Conservation (phyloP, 1,284 basidiomycete species). For the Marasmius fiardii region DNA sequence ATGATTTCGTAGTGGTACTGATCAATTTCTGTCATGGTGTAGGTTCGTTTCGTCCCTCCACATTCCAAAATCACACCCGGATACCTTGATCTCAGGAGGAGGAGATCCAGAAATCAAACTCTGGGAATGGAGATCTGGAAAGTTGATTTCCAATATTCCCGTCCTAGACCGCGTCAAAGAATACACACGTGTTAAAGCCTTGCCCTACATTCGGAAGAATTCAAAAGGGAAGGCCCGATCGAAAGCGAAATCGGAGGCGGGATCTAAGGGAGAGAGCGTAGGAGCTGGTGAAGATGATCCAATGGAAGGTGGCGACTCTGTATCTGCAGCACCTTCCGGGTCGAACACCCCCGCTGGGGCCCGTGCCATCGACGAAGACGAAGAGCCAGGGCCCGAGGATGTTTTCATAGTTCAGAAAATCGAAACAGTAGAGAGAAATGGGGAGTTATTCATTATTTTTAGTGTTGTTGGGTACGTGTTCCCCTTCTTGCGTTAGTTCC, state of each 20-base stretch:
- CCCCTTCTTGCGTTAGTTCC: not conserved
- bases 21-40: not conserved
- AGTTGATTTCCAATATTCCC: constrained; percentile 46
- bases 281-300: constrained; percentile 19
- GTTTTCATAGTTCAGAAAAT: constrained; percentile 56
- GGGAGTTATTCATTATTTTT: constrained; percentile 51
- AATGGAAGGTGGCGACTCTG: constrained; percentile 19
- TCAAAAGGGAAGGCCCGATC: constrained; percentile 26
- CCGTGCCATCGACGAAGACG: constrained; percentile 1
- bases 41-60: constrained; percentile 85
- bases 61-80: constrained; percentile 51
- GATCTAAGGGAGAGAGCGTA: no score
- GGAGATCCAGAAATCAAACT: constrained; percentile 77
- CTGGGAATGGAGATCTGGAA: constrained; percentile 78
- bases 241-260: no score
- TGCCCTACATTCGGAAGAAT: constrained; percentile 32
- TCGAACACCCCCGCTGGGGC: constrained; percentile 3
- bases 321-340: constrained; percentile 11
- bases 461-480: constrained; percentile 61
- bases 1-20: not conserved
- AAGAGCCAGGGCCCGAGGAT: no score
- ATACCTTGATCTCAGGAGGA: constrained; percentile 76
- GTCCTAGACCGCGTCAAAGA: constrained; percentile 57
- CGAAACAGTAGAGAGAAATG: constrained; percentile 31
- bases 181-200: constrained; percentile 52